Conservation (phyloP, 2,329 filamentous ascomycete genomes). For the Clarireedia monteithiana region DNA sequence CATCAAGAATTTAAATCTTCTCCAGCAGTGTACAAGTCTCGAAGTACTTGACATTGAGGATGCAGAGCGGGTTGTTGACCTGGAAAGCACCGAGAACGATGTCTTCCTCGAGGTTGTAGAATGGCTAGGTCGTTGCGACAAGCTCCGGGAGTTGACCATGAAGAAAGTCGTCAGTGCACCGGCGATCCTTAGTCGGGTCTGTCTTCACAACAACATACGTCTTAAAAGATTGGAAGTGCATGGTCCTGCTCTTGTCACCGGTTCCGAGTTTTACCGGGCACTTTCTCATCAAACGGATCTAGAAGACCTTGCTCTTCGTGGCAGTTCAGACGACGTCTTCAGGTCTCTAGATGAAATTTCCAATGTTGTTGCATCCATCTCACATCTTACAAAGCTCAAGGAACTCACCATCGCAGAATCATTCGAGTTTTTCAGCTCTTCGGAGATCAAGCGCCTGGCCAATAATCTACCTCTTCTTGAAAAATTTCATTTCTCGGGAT, state of each 20-base stretch:
- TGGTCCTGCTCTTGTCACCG: slow-evolving; percentile 40
- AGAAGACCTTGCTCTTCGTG: slow-evolving; percentile 36
- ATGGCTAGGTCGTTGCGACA: slow-evolving; percentile 47
- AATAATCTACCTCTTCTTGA: slow-evolving; percentile 37
- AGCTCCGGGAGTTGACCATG: slow-evolving; percentile 43
- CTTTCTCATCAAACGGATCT: slow-evolving; percentile 43
- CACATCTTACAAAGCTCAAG: slow-evolving; percentile 41
- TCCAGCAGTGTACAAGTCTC: slow-evolving; percentile 41
- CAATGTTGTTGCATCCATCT: slow-evolving; percentile 42
- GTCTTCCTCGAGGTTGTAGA: slow-evolving; percentile 41
- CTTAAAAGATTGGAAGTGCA: slow-evolving; percentile 42
- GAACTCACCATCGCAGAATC: slow-evolving; percentile 45
- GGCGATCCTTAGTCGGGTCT: slow-evolving; percentile 43
- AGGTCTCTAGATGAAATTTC: slow-evolving; percentile 38
- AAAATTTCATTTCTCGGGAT: slow-evolving; percentile 48
- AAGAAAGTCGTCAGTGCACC: slow-evolving; percentile 43
- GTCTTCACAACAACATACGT: slow-evolving; percentile 37
- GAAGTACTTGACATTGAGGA: slow-evolving; percentile 40
- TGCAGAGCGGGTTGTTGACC: slow-evolving; percentile 34
- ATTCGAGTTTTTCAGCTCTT: slow-evolving; percentile 41
- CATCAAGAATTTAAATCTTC: slow-evolving; percentile 39
- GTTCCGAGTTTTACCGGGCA: slow-evolving; percentile 43
- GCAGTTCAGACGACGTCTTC: slow-evolving; percentile 39
- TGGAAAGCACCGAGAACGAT: slow-evolving; percentile 45
- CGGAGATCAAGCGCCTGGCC: slow-evolving; percentile 42